Evolutionary conservation across 495 filamentous ascomycete species (phyloP).

Genomic region (Collariella sp.): DNA sequence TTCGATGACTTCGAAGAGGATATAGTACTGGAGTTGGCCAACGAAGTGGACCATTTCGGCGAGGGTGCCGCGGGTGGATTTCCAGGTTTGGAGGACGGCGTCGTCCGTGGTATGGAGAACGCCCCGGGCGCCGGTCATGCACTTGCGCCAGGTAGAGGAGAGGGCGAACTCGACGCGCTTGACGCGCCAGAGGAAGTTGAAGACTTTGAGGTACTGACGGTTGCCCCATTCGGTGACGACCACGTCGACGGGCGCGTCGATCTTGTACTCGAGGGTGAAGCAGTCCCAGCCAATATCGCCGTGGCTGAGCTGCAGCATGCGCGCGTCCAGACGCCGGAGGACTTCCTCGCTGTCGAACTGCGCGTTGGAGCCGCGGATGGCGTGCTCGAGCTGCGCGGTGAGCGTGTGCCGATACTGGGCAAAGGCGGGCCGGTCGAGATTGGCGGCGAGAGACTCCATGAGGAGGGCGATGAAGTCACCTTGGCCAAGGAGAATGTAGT

Average conservation of each 20-base stretch:
- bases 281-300: constrained; percentile 99
- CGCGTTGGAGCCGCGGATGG: constrained; percentile 92
- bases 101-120: constrained; percentile 78
- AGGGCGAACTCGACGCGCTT: constrained; percentile 96
- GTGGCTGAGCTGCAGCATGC: constrained; percentile 90
- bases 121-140: constrained; percentile 89
- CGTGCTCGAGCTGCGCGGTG: constrained; percentile 94
- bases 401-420: constrained; percentile 91
- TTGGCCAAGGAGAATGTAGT: constrained; percentile 87
- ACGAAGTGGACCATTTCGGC: constrained; percentile 99
- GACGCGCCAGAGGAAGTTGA: constrained; percentile 98
- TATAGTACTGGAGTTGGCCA: constrained; percentile 95
- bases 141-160: constrained; percentile 82
- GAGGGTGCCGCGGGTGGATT: constrained; percentile 71
- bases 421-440: constrained; percentile 90
- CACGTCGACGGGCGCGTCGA: constrained; percentile 94
- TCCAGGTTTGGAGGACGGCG: constrained; percentile 77
- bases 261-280: constrained; percentile 98
- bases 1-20: constrained; percentile 97
- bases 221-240: constrained; percentile 93
- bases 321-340: constrained; percentile 81
- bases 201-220: constrained; percentile 94
- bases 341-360: constrained; percentile 94
- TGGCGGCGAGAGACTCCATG: constrained; percentile 90
- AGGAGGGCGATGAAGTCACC: constrained; percentile 96